phyloP scores from a whole-genome alignment of 106 monocot species.

The Allium fistulosum region DNA sequence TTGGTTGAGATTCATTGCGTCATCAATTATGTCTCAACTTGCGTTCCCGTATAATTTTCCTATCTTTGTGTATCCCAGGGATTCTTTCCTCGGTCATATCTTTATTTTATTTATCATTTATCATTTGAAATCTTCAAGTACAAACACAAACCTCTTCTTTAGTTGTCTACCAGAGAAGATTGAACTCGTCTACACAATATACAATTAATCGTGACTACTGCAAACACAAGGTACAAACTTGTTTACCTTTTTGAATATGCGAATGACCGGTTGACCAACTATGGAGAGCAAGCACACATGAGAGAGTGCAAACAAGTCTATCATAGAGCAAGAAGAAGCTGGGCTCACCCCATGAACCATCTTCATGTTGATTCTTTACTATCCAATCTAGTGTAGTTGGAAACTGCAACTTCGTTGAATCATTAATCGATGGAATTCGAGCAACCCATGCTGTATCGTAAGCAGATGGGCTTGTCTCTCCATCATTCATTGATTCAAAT shows the following conservation, averaged over 20 bases:
- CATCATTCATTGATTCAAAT: conserved; percentile 11
- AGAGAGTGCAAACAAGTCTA: conserved; percentile 26
- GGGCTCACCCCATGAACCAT: conserved; percentile 33
- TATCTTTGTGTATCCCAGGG: no score
- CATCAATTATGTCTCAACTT: neutral
- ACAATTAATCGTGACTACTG: neutral
- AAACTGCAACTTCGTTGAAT: conserved; percentile 14
- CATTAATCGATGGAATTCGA: conserved; percentile 11
- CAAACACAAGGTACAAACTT: neutral
- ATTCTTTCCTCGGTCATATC: no score
- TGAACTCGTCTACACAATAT: neutral
- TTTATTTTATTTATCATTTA: no score
- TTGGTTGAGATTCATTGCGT: neutral
- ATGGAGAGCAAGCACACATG: conserved; percentile 22
- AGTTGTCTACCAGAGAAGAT: no score
- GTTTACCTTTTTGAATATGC: conserved; percentile 11
- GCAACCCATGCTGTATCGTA: conserved; percentile 38
- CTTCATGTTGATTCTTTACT: conserved; percentile 15
- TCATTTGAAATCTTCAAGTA: no score
- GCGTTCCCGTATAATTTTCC: no score
- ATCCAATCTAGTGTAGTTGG: conserved; percentile 20
- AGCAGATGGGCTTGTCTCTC: conserved; percentile 21
- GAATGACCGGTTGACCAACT: neutral
- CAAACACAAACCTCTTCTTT: neutral
- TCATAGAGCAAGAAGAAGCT: conserved; percentile 22